phyloP scores from a whole-genome alignment of 331 rosid genomes.

The Arachis monticola region DNA sequence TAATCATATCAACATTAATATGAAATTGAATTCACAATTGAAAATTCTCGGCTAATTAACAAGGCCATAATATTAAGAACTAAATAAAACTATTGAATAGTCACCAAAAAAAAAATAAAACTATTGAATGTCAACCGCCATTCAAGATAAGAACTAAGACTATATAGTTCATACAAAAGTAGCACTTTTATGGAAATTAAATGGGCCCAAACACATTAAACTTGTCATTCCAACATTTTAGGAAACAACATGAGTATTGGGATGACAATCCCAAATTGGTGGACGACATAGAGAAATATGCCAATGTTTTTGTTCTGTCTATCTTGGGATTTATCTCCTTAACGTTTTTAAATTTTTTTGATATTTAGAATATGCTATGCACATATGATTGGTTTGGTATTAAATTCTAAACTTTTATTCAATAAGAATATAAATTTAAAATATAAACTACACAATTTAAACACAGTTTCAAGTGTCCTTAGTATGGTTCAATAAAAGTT shows the following conservation, averaged over 20 bases:
- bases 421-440: too few relatives aligned
- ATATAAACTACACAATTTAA: too few relatives aligned
- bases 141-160: conserved; percentile 26
- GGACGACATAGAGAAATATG: conserved; percentile 41
- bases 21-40: conserved; percentile 24
- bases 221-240: conserved; percentile 47
- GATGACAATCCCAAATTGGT: conserved; percentile 45
- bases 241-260: conserved; percentile 50
- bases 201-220: conserved; percentile 43
- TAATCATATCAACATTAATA: background rate
- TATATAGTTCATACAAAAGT: conserved; percentile 23
- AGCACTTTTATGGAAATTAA: conserved; percentile 32
- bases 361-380: background rate
- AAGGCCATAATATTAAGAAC: conserved; percentile 9
- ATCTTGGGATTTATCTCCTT: conserved; percentile 33
- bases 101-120: background rate
- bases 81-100: background rate
- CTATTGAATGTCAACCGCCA: conserved; percentile 20
- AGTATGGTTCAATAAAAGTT: background rate
- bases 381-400: background rate
- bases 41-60: conserved; percentile 21
- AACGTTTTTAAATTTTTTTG: background rate
- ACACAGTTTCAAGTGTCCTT: too few relatives aligned
- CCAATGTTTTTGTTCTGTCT: conserved; percentile 44
- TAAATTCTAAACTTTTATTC: too few relatives aligned